A percentile compares a stretch with the other conserved stretches of the same genome.
Evolutionary conservation across 352 stramenopile species (phyloP).

Genomic region (Globisporangium sylvaticum): DNA sequence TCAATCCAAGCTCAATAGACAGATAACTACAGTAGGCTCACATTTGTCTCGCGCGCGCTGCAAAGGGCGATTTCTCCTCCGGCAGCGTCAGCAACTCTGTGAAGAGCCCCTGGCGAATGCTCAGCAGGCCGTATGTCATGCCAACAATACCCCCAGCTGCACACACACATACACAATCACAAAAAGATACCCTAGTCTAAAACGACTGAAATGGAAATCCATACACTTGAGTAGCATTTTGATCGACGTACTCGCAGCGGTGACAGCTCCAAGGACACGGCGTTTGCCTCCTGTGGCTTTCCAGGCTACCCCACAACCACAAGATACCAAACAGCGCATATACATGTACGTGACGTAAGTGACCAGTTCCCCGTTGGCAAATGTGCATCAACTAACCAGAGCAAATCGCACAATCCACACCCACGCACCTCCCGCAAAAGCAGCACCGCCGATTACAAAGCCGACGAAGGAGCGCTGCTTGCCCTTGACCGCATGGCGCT

Average conservation of each 20-base stretch:
- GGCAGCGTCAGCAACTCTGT: conserved; percentile 35
- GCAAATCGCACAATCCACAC: not conserved
- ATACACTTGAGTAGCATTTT: not conserved
- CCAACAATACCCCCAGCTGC: conserved; percentile 28
- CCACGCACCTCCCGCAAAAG: conserved; percentile 21
- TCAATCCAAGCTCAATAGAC: not conserved
- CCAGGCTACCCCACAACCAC: conserved; percentile 30
- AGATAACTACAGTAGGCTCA: conserved; percentile 4
- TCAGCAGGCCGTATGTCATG: conserved; percentile 32
- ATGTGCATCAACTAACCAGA: not conserved
- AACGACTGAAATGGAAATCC: not conserved
- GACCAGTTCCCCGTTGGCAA: not conserved
- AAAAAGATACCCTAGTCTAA: not conserved
- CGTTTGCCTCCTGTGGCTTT: conserved; percentile 40
- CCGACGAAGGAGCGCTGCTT: conserved; percentile 44
- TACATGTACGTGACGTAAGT: not conserved
- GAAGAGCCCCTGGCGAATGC: conserved; percentile 32
- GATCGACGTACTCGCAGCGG: conserved; percentile 33
- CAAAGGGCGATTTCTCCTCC: conserved; percentile 35
- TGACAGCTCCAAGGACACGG: conserved; percentile 29
- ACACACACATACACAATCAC: not conserved
- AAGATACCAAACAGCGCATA: not conserved
- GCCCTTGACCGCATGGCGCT: conserved; percentile 43
- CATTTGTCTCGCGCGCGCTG: conserved; percentile 21
- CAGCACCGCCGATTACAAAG: conserved; percentile 28